A percentile compares a stretch with the other conserved stretches of the same genome.
These are phyloP conservation scores for Blastobotrys americana DNA, from an alignment of 805 yeast genomes.

Conservation along the genomic window DNA sequence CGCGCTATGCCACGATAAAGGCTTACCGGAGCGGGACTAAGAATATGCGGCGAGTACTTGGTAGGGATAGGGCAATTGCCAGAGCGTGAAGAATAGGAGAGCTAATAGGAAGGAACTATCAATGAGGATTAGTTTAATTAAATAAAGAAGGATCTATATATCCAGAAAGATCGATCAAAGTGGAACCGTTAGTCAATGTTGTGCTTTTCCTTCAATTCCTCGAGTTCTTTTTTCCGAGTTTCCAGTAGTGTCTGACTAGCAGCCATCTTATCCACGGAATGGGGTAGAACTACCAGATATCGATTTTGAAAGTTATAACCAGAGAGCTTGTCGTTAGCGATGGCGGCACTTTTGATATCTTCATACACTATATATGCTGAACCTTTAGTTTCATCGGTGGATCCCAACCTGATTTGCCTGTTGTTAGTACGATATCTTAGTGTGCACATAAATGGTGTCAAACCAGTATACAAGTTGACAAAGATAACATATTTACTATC, in stretches of 20 bases:
- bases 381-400: constrained; percentile 38
- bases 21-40: too few species aligned
- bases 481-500: too few species aligned
- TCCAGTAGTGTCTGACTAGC: constrained; percentile 28
- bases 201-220: constrained; percentile 23
- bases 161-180: too few species aligned
- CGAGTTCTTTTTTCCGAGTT: constrained; percentile 24
- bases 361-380: constrained; percentile 51
- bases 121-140: too few species aligned
- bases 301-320: constrained; percentile 56
- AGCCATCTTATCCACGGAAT: constrained; percentile 37
- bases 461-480: not conserved
- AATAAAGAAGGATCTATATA: too few species aligned
- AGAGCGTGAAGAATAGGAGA: too few species aligned
- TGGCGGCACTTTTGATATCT: constrained; percentile 40
- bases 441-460: not conserved
- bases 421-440: not conserved
- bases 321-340: constrained; percentile 47
- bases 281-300: constrained; percentile 47
- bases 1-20: too few species aligned
- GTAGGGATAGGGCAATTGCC: too few species aligned
- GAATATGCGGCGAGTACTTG: too few species aligned
- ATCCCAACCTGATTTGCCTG: constrained; percentile 44
- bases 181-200: constrained; percentile 15
- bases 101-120: too few species aligned